phyloP scores from a whole-genome alignment of 352 stramenopile genomes.

The Pythium brassicae region DNA sequence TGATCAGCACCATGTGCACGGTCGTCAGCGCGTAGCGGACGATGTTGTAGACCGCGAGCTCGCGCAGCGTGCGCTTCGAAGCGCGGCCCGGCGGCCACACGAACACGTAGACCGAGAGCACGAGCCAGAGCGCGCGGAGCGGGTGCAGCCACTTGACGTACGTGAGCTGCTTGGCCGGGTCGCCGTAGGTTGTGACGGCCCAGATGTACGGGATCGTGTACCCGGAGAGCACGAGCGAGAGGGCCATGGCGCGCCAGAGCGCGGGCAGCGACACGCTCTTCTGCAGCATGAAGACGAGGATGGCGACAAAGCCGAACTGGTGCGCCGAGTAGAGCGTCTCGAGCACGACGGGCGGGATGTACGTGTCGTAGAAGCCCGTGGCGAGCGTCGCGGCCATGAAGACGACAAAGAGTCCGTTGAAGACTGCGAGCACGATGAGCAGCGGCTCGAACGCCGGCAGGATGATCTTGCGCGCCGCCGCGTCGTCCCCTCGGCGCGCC shows the following conservation, averaged over 20 bases:
- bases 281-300: conserved; percentile 36
- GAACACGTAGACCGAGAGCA: conserved; percentile 29
- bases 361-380: conserved; percentile 15
- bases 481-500: conserved; percentile 20
- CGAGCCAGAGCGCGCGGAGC: conserved; percentile 14
- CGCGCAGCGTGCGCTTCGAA: conserved; percentile 23
- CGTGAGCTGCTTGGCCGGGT: conserved; percentile 5
- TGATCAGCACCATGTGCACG: conserved; percentile 14
- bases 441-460: conserved; percentile 41
- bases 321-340: conserved; percentile 28
- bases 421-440: conserved; percentile 22
- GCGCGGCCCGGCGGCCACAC: conserved; percentile 27
- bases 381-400: conserved; percentile 19
- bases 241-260: conserved; percentile 17
- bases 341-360: conserved; percentile 15
- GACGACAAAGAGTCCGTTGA: conserved; percentile 26
- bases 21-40: conserved; percentile 4
- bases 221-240: conserved; percentile 21
- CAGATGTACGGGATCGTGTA: conserved; percentile 23
- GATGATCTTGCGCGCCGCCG: conserved; percentile 32
- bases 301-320: conserved; percentile 30
- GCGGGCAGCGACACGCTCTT: conserved; percentile 44
- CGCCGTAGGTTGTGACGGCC: conserved; percentile 14
- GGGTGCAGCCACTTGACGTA: conserved; percentile 14
- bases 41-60: conserved; percentile 15